Evolutionary conservation across 2,329 filamentous ascomycete genomes (phyloP).

Genomic region (Pseudocercospora pini-densiflorae): DNA sequence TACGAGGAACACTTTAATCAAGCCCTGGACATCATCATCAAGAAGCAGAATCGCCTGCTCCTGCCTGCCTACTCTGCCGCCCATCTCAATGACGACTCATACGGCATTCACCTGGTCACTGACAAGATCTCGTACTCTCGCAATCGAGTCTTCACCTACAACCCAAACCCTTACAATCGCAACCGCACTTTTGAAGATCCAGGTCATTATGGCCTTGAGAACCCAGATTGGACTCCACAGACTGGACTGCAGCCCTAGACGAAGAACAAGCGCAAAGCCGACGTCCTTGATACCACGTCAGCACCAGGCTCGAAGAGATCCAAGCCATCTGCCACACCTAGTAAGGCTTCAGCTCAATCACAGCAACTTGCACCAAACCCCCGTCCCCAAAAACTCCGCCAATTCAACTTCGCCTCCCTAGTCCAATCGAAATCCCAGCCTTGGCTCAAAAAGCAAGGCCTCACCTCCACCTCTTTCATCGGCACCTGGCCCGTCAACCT

Average conservation of each 20-base stretch:
- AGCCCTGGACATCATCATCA: background rate
- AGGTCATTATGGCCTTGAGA: background rate
- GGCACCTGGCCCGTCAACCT: conserved; percentile 1
- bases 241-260: no score
- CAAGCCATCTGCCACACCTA: no score
- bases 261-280: no score
- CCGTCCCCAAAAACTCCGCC: background rate
- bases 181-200: conserved; percentile 13
- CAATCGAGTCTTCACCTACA: conserved; percentile 3
- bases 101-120: conserved; percentile 7
- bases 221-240: no score
- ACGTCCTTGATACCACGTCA: no score
- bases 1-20: background rate
- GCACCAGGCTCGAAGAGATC: no score
- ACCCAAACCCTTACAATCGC: conserved; percentile 15
- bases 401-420: conserved; percentile 11
- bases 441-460: conserved; percentile 10
- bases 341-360: no score
- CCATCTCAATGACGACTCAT: background rate
- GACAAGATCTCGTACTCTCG: conserved; percentile 4
- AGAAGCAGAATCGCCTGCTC: conserved; percentile 8
- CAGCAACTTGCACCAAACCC: no score
- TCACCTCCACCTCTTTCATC: background rate
- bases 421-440: background rate
- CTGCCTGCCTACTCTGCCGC: background rate